Evolutionary conservation across 345 rosid genomes (phyloP), one percentile per base, ranked within the genome.

Genomic region (Populus pruinosa): DNA sequence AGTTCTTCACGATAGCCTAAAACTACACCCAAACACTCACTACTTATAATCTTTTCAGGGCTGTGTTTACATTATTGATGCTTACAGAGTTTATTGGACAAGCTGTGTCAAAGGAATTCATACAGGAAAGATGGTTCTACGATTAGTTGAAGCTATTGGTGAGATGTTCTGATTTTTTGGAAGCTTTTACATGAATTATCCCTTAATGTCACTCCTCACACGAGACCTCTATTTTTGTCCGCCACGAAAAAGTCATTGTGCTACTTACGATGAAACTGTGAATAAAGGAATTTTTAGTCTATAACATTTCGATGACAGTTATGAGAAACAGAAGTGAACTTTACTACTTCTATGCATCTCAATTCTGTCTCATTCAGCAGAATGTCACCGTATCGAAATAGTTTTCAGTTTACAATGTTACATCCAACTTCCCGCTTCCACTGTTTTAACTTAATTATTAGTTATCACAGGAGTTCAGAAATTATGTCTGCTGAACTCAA

Each of bases 61-160:
- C 11, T 88, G 95, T 82, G 87, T 89, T 44, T 93, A 91, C 81
- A 86, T 93, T 33, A 25, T 85, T 4, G 97, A 94, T 18, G 97
- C 98, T 49, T 94, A 90, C 81, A 89, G 88, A 87, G 87, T 93
- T 23, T 91, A 91, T 66, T 94, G 98, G 97, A 76, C 92, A 74
- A 83, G 87, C 86, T 91, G 97, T 80, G 85, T 87, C 70, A 90
- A 89, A 81, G 97, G 97, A 43, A 25, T 91, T 81, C 97, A 93
- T 84, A 80, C 93, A 0, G 97, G 98, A 79, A 83, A 90, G 78
- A 93, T 93, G 98, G 97, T 94, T 87, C 86, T 93, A 23, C 89
- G 87, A 36, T 83, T 93, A 36, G 98, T 94, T 62, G 98, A 94
- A 88, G 97, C 98, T 82, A 93, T 93, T 20, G 97, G 98, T 94